phyloP scores from a whole-genome alignment of 441 rosid species.

The Codiaeum variegatum region DNA sequence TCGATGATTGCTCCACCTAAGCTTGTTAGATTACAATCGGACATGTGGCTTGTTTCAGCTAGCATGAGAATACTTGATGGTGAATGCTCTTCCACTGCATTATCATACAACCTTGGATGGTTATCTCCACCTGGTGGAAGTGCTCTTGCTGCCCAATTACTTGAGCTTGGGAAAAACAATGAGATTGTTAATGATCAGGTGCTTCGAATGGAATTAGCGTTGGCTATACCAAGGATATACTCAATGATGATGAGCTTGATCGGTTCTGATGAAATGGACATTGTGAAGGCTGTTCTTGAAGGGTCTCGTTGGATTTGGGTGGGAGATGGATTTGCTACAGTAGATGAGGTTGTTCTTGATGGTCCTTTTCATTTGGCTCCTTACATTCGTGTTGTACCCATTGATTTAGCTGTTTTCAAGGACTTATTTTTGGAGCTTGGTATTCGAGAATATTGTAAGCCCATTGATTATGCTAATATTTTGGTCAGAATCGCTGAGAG shows the following conservation, averaged over 20 bases:
- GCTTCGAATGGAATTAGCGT: constrained; percentile 82
- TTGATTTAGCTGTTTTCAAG: constrained; percentile 90
- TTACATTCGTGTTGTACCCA: constrained; percentile 87
- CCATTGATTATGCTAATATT: constrained; percentile 82
- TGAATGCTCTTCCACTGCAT: constrained; percentile 91
- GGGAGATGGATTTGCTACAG: constrained; percentile 96
- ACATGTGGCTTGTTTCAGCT: constrained; percentile 96
- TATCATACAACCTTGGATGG: constrained; percentile 94
- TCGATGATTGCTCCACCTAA: constrained; percentile 95
- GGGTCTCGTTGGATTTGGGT: constrained; percentile 99
- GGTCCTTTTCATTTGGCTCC: constrained; percentile 98
- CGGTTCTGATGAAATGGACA: constrained; percentile 97
- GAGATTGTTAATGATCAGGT: constrained; percentile 74
- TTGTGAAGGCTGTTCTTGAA: constrained; percentile 96
- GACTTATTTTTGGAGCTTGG: constrained; percentile 87
- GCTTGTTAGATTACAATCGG: constrained; percentile 80
- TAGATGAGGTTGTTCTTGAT: constrained; percentile 92
- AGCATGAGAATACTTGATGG: constrained; percentile 97
- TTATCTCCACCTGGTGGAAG: constrained; percentile 92
- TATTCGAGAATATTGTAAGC: constrained; percentile 76
- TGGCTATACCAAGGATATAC: constrained; percentile 92
- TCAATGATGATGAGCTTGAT: constrained; percentile 66
- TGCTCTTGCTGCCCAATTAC: constrained; percentile 95
- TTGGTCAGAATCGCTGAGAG: constrained; percentile 69
- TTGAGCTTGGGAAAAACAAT: constrained; percentile 97